Percentiles rank a stretch among this genome's conserved stretches.
phyloP scores from a whole-genome alignment of 83 land plant genomes.

The Picea mariana region DNA sequence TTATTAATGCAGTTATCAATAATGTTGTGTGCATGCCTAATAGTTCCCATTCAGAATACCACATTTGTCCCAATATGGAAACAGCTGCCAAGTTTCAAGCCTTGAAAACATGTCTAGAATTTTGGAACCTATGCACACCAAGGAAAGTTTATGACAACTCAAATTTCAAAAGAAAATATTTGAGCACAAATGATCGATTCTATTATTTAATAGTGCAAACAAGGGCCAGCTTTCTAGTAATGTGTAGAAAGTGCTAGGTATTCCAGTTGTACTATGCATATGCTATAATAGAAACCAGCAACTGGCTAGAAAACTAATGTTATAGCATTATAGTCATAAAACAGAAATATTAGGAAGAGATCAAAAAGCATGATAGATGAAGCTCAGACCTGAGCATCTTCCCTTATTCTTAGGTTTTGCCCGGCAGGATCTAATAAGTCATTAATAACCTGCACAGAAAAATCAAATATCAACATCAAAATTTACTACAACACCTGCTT shows the following conservation, averaged over 20 bases:
- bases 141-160: neutral
- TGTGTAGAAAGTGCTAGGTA: neutral
- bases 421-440: constrained; percentile 94
- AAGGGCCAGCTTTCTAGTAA: neutral
- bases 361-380: neutral
- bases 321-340: neutral
- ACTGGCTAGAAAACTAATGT: neutral
- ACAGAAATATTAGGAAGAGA: neutral
- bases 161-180: neutral
- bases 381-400: constrained; percentile 81
- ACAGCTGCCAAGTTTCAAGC: too few relatives aligned
- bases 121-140: neutral
- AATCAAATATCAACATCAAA: neutral
- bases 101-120: too few relatives aligned
- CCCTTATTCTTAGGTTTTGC: constrained; percentile 89
- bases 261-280: neutral
- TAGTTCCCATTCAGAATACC: too few relatives aligned
- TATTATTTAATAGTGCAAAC: neutral
- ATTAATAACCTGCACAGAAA: constrained; percentile 79
- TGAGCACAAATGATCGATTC: neutral
- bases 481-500: neutral
- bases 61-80: too few relatives aligned
- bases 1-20: too few relatives aligned
- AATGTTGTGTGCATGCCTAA: too few relatives aligned
- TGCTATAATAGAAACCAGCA: constrained; percentile 2